Conservation (phyloP, 192 early-diverging fungal genomes). For the Hyaloraphidium curvatum region DNA sequence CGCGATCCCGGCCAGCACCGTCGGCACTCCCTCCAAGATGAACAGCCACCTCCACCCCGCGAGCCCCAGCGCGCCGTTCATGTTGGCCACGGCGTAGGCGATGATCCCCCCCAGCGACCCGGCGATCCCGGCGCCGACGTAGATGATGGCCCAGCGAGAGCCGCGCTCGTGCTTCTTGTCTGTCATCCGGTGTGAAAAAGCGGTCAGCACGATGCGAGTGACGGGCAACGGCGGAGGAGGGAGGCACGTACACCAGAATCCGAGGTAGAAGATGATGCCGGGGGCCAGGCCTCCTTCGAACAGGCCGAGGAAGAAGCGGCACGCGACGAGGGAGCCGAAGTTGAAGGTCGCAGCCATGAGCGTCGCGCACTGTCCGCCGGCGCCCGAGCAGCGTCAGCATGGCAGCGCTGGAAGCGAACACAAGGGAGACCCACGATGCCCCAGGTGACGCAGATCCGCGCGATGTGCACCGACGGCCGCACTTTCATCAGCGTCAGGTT, state of each 20-base stretch:
- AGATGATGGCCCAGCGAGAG: conserved; percentile 31
- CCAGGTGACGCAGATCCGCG: conserved; percentile 35
- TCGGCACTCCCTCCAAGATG: conserved; percentile 25
- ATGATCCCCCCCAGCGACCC: conserved; percentile 40
- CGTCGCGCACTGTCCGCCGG: conserved; percentile 20
- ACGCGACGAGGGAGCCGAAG: conserved; percentile 19
- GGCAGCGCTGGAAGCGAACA: no score
- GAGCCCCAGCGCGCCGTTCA: conserved; percentile 28
- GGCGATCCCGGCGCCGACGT: conserved; percentile 26
- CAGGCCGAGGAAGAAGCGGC: conserved; percentile 38
- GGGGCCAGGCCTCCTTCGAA: no score
- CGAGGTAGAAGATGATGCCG: no score
- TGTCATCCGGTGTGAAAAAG: no score
- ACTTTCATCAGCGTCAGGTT: neutral
- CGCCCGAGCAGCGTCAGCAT: no score
- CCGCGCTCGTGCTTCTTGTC: no score
- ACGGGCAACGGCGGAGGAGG: no score
- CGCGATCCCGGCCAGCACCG: conserved; percentile 16
- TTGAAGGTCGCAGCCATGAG: conserved; percentile 27
- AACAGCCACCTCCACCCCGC: conserved; percentile 36
- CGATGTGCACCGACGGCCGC: conserved; percentile 28
- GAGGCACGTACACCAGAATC: conserved; percentile 42
- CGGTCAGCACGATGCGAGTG: no score
- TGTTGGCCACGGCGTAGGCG: conserved; percentile 33
- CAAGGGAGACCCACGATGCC: conserved; percentile 13